These are phyloP conservation scores for Pythium apleroticum DNA, from an alignment of 352 stramenopile genomes.

Conservation along the genomic window DNA sequence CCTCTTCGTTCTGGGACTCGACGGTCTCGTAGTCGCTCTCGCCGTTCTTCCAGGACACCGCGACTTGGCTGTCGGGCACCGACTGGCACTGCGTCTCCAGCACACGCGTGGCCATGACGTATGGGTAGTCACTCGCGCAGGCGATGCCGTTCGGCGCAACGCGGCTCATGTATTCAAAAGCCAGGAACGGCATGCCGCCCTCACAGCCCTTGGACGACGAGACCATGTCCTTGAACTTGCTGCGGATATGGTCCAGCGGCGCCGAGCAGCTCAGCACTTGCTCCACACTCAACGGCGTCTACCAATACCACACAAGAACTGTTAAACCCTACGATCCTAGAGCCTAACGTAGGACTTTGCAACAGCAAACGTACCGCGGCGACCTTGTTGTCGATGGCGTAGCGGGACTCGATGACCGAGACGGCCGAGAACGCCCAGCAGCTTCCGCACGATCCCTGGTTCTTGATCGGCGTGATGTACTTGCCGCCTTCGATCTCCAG, in stretches of 20 bases:
- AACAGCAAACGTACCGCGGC: slow-evolving; percentile 34
- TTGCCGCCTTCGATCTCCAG: slow-evolving; percentile 65
- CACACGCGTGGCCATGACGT: slow-evolving; percentile 75
- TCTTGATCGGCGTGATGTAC: slow-evolving; percentile 91
- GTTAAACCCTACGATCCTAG: not conserved
- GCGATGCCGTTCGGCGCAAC: slow-evolving; percentile 64
- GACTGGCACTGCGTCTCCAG: slow-evolving; percentile 42
- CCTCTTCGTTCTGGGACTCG: slow-evolving; percentile 47
- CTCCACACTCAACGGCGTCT: slow-evolving; percentile 78
- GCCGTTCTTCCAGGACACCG: slow-evolving; percentile 47
- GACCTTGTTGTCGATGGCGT: slow-evolving; percentile 76
- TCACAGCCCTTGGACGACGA: slow-evolving; percentile 83
- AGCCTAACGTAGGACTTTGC: not conserved
- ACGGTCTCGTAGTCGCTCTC: slow-evolving; percentile 60
- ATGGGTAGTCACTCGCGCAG: slow-evolving; percentile 65
- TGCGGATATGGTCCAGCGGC: slow-evolving; percentile 69
- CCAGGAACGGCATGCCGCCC: slow-evolving; percentile 89
- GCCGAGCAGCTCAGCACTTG: slow-evolving; percentile 82
- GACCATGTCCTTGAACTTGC: slow-evolving; percentile 70
- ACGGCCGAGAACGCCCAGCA: slow-evolving; percentile 93
- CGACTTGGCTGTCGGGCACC: slow-evolving; percentile 33
- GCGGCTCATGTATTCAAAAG: slow-evolving; percentile 83
- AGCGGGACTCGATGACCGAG: slow-evolving; percentile 68
- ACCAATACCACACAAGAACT: not conserved
- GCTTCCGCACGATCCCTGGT: slow-evolving; percentile 91